Evolutionary conservation across 129 eudicot species (phyloP).

Genomic region (Erigeron canadensis): DNA sequence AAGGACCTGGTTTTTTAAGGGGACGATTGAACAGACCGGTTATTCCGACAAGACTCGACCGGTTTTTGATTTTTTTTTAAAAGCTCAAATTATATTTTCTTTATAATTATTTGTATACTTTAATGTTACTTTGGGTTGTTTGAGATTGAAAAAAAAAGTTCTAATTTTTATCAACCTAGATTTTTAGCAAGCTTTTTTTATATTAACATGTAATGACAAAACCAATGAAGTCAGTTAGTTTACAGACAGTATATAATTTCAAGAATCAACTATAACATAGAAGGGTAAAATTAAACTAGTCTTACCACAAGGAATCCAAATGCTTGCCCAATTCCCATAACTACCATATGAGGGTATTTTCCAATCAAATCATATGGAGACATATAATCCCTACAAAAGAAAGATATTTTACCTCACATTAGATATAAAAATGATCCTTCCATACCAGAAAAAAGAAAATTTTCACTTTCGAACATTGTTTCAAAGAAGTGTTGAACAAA

Average conservation of each 20-base stretch:
- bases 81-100: no score
- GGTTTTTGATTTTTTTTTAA: no score
- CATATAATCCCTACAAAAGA: conserved; percentile 73
- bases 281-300: conserved; percentile 12
- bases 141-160: no score
- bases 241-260: conserved; percentile 3
- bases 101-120: no score
- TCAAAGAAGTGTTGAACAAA: neutral
- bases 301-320: conserved; percentile 98
- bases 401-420: neutral
- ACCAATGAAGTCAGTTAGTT: neutral
- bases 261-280: neutral
- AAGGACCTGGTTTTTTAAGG: no score
- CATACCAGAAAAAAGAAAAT: neutral
- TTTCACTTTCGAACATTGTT: conserved; percentile 7
- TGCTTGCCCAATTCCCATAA: conserved; percentile 88
- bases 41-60: no score
- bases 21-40: no score
- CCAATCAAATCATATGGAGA: conserved; percentile 76
- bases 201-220: conserved; percentile 1
- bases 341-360: conserved; percentile 74
- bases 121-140: no score
- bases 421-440: neutral
- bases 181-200: no score
- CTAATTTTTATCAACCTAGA: no score